phyloP scores from a whole-genome alignment of 768 basidiomycete genomes.

The Calocybe cyanea region DNA sequence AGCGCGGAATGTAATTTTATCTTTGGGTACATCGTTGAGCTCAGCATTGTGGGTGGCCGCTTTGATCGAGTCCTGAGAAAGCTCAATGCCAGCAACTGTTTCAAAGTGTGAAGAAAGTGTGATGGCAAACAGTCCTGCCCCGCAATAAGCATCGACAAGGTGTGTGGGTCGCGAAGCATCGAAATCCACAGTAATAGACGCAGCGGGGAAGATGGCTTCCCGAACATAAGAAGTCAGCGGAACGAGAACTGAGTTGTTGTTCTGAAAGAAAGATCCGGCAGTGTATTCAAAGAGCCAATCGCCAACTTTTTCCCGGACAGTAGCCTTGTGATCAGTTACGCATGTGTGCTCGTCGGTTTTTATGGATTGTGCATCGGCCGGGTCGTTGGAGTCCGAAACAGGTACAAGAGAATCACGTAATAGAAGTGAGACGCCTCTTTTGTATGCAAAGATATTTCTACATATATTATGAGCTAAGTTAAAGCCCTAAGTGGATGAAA shows the following conservation, averaged over 20 bases:
- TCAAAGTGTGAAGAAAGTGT: conserved; percentile 72
- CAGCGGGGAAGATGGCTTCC: conserved; percentile 56
- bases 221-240: conserved; percentile 83
- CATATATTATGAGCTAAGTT: no score
- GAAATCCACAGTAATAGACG: conserved; percentile 15
- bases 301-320: conserved; percentile 83
- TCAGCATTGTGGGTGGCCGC: conserved; percentile 63
- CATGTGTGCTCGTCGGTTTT: conserved; percentile 65
- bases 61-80: conserved; percentile 67
- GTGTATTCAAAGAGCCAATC: conserved; percentile 78
- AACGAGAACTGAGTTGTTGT: conserved; percentile 90
- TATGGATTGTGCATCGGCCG: conserved; percentile 31
- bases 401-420: conserved; percentile 72
- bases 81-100: conserved; percentile 85
- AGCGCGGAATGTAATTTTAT: conserved; percentile 63
- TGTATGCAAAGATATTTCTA: conserved; percentile 81
- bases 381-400: conserved; percentile 20
- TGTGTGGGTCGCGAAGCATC: conserved; percentile 52
- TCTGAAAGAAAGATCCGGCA: conserved; percentile 91
- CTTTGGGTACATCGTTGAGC: conserved; percentile 54
- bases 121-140: conserved; percentile 85
- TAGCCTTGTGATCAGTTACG: conserved; percentile 76
- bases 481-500: no score
- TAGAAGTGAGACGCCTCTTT: conserved; percentile 84
- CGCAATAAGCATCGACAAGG: conserved; percentile 95